Conservation (phyloP, 1,139 yeast species). For the Debaryomyces nepalensis region DNA sequence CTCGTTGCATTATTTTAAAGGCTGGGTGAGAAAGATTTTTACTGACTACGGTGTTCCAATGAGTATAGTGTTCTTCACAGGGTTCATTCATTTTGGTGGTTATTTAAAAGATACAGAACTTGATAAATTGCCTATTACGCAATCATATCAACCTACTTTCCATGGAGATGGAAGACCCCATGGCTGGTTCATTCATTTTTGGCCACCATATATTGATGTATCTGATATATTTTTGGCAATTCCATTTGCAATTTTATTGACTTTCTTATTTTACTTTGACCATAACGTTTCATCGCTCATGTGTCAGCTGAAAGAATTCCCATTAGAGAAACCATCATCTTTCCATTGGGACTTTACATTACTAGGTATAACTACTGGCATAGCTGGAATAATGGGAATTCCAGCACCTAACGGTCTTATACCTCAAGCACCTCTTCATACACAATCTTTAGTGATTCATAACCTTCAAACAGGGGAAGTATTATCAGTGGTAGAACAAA, state of each 20-base stretch:
- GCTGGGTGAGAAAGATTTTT: slow-evolving; percentile 66
- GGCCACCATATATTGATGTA: slow-evolving; percentile 65
- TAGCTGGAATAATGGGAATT: slow-evolving; percentile 83
- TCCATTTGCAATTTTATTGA: slow-evolving; percentile 87
- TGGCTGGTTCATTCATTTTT: slow-evolving; percentile 80
- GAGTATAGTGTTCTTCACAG: slow-evolving; percentile 86
- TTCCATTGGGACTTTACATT: slow-evolving; percentile 93
- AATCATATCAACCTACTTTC: slow-evolving; percentile 75
- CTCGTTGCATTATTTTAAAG: slow-evolving; percentile 62
- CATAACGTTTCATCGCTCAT: slow-evolving; percentile 93
- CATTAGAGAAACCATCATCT: slow-evolving; percentile 80
- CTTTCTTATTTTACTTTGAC: slow-evolving; percentile 87
- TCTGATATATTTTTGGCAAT: slow-evolving; percentile 84
- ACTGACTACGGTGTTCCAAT: slow-evolving; percentile 87
- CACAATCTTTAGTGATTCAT: slow-evolving; percentile 72
- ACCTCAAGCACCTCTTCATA: slow-evolving; percentile 96
- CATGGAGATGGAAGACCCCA: slow-evolving; percentile 42
- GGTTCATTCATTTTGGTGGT: slow-evolving; percentile 90
- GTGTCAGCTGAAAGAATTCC: slow-evolving; percentile 84
- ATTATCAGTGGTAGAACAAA: slow-evolving; percentile 79
- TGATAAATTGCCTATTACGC: slow-evolving; percentile 69
- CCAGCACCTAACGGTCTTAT: slow-evolving; percentile 97
- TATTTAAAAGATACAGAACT: slow-evolving; percentile 55
- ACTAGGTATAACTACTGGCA: slow-evolving; percentile 83
- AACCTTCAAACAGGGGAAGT: slow-evolving; percentile 48